phyloP scores from a whole-genome alignment of 495 filamentous ascomycete species.

The Penicillium diatomitis region DNA sequence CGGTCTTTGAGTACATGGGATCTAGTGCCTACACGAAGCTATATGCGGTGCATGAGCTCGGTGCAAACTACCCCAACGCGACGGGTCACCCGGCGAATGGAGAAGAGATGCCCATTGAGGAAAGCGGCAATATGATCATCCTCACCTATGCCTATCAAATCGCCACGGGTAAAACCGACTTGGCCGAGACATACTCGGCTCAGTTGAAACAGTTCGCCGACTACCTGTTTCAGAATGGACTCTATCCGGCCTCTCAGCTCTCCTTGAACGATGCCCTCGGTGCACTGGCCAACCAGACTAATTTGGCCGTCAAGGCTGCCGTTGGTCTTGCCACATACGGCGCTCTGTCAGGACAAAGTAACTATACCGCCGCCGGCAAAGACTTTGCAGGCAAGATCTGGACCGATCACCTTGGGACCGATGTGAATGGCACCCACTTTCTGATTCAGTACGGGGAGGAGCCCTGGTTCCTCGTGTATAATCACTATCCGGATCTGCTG shows the following conservation, averaged over 20 bases:
- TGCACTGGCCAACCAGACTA: slow-evolving; percentile 40
- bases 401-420: slow-evolving; percentile 25
- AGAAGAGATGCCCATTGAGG: slow-evolving; percentile 31
- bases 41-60: slow-evolving; percentile 30
- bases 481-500: slow-evolving; percentile 31
- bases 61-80: slow-evolving; percentile 33
- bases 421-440: slow-evolving; percentile 29
- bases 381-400: slow-evolving; percentile 31
- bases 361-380: slow-evolving; percentile 27
- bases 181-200: slow-evolving; percentile 16
- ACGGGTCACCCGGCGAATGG: slow-evolving; percentile 27
- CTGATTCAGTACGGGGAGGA: slow-evolving; percentile 23
- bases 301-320: slow-evolving; percentile 43
- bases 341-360: slow-evolving; percentile 18
- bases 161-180: slow-evolving; percentile 23
- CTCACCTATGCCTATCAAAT: slow-evolving; percentile 30
- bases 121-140: slow-evolving; percentile 31
- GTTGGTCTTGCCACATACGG: slow-evolving; percentile 37
- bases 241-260: slow-evolving; percentile 35
- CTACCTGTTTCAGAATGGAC: slow-evolving; percentile 36
- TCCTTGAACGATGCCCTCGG: slow-evolving; percentile 41
- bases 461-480: slow-evolving; percentile 30
- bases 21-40: slow-evolving; percentile 22
- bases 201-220: slow-evolving; percentile 34
- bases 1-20: slow-evolving; percentile 32